A percentile compares a stretch with the other conserved stretches of the same genome.
Conservation (phyloP, 768 basidiomycete genomes). For the Boletus tomentosulus region DNA sequence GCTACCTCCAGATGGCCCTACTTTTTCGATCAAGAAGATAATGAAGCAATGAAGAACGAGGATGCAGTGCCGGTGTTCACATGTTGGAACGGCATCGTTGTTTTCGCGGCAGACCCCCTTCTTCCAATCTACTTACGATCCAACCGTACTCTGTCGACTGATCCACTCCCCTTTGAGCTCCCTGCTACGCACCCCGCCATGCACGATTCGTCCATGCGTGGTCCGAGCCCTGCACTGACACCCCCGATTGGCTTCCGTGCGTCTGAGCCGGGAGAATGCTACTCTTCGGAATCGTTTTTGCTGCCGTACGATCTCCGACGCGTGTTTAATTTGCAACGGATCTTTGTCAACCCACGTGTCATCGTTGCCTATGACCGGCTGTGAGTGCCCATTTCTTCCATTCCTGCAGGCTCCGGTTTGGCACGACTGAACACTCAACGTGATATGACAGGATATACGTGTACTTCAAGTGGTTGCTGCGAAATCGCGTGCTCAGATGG, state of each 20-base stretch:
- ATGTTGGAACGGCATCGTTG: conserved; percentile 46
- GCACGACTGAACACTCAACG: not conserved
- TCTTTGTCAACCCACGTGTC: conserved; percentile 39
- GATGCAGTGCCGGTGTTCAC: conserved; percentile 41
- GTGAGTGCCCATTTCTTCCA: conserved; percentile 7
- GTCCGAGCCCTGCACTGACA: conserved; percentile 17
- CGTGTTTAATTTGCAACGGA: conserved; percentile 33
- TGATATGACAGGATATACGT: conserved; percentile 21
- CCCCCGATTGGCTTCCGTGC: conserved; percentile 15
- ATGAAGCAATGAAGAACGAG: conserved; percentile 33
- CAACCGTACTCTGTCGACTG: conserved; percentile 33
- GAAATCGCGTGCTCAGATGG: conserved; percentile 39
- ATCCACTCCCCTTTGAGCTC: conserved; percentile 22
- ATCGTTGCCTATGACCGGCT: conserved; percentile 36
- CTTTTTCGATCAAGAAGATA: conserved; percentile 36
- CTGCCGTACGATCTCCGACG: conserved; percentile 42
- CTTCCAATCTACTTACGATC: conserved; percentile 37
- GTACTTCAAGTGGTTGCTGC: conserved; percentile 35
- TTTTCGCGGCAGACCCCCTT: conserved; percentile 38
- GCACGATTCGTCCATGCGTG: conserved; percentile 6
- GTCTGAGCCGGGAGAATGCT: conserved; percentile 16
- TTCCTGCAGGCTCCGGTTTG: not conserved
- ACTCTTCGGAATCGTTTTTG: conserved; percentile 36
- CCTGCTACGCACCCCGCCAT: conserved; percentile 14
- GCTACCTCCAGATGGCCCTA: conserved; percentile 33